Percentiles rank a stretch among this genome's conserved stretches.
Conservation (phyloP, 108 stramenopile species). For the Heterococcus sp. region DNA sequence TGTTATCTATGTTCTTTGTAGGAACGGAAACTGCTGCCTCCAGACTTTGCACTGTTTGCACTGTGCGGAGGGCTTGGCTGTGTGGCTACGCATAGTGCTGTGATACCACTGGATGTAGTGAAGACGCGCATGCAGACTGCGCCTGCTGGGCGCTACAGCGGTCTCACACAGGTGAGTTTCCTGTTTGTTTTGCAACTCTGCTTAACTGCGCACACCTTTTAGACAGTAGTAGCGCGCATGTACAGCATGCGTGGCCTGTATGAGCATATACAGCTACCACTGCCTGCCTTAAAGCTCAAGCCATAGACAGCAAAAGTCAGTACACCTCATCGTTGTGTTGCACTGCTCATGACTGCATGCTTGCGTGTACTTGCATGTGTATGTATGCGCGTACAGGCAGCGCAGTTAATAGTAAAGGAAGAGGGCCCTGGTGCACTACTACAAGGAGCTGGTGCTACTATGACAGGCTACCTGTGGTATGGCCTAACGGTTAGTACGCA, state of each 20-base stretch:
- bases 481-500: conserved; percentile 68
- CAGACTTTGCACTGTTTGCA: conserved; percentile 63
- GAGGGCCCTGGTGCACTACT: conserved; percentile 67
- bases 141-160: conserved; percentile 53
- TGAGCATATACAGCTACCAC: too few relatives aligned
- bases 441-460: conserved; percentile 78
- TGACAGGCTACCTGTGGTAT: conserved; percentile 87
- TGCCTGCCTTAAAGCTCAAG: too few relatives aligned
- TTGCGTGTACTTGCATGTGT: too few relatives aligned
- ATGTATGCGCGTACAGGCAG: not conserved
- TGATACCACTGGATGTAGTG: conserved; percentile 78
- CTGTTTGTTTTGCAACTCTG: too few relatives aligned
- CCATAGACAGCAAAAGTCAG: too few relatives aligned
- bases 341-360: too few relatives aligned
- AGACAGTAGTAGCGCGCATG: too few relatives aligned
- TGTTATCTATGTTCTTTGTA: too few relatives aligned
- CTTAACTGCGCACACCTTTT: too few relatives aligned
- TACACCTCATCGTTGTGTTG: too few relatives aligned
- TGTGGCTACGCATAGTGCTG: conserved; percentile 76
- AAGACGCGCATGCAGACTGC: conserved; percentile 72
- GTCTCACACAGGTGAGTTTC: conserved; percentile 17
- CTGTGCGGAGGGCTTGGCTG: conserved; percentile 80
- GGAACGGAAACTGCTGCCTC: conserved; percentile 29
- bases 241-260: too few relatives aligned
- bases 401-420: conserved; percentile 31